Percentiles rank a stretch among this genome's conserved stretches.
phyloP scores from a whole-genome alignment of 345 rosid species.

The Brassica juncea region DNA sequence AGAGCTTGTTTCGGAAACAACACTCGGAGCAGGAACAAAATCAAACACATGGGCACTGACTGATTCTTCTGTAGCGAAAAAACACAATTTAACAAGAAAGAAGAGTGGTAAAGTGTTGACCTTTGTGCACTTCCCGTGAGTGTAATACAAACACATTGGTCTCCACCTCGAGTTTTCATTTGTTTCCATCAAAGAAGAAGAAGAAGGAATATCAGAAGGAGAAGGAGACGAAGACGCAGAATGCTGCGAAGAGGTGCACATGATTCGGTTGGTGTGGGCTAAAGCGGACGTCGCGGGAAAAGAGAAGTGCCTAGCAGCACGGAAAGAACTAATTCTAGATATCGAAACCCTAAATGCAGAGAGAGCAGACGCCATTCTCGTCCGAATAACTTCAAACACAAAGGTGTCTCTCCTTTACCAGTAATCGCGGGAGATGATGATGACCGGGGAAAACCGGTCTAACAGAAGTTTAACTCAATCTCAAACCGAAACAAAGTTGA shows the following conservation, averaged over 20 bases:
- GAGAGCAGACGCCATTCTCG: constrained; percentile 39
- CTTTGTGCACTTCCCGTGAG: constrained; percentile 83
- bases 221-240: constrained; percentile 34
- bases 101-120: constrained; percentile 35
- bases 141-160: constrained; percentile 81
- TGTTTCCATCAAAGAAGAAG: constrained; percentile 32
- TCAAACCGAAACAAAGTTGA: too few species aligned
- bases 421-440: too few species aligned
- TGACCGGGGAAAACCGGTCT: too few species aligned
- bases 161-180: constrained; percentile 48
- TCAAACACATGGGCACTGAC: neutral
- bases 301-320: constrained; percentile 24
- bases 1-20: neutral
- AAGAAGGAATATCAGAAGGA: constrained; percentile 30
- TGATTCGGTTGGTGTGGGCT: constrained; percentile 23
- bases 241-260: constrained; percentile 28
- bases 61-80: neutral
- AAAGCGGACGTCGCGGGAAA: constrained; percentile 22
- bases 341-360: constrained; percentile 36
- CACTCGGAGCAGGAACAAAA: neutral
- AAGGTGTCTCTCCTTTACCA: neutral
- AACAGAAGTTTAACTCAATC: too few species aligned
- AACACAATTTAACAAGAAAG: neutral
- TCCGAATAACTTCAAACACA: neutral
- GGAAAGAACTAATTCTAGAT: constrained; percentile 27